Evolutionary conservation across 1,139 yeast species (phyloP).

Genomic region (Pneumocystis carinii): DNA sequence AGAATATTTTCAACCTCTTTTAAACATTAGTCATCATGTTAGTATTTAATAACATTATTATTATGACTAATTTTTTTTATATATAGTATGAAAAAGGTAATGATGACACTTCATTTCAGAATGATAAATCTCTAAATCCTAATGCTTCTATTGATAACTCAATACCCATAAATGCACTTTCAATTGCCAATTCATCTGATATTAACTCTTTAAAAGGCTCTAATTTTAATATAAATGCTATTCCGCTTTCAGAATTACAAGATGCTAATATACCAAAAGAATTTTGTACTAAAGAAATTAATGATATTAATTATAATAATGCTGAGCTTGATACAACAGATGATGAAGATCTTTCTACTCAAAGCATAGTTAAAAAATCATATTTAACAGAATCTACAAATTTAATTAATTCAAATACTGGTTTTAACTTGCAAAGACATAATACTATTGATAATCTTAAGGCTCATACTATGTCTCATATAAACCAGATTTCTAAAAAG

Average conservation of each 20-base stretch:
- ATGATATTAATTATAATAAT: background rate
- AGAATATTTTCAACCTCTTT: constrained; percentile 12
- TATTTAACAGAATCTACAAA: background rate
- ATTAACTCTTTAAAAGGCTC: background rate
- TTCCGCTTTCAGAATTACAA: background rate
- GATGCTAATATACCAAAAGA: background rate
- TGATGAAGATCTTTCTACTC: background rate
- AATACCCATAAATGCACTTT: background rate
- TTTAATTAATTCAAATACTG: background rate
- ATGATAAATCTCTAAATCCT: background rate
- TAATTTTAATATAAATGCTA: background rate
- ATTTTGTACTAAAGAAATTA: background rate
- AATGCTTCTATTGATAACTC: background rate
- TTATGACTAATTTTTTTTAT: background rate
- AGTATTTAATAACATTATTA: background rate
- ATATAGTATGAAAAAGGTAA: background rate
- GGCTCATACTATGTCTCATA: background rate
- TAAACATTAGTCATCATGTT: background rate
- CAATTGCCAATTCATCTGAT: background rate
- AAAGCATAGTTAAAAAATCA: background rate
- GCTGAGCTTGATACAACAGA: background rate
- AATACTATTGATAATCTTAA: background rate
- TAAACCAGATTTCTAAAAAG: background rate
- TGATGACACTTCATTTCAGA: background rate
- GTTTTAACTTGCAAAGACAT: background rate